phyloP scores from a whole-genome alignment of 148 eudicot species.

The Camellia japonica region DNA sequence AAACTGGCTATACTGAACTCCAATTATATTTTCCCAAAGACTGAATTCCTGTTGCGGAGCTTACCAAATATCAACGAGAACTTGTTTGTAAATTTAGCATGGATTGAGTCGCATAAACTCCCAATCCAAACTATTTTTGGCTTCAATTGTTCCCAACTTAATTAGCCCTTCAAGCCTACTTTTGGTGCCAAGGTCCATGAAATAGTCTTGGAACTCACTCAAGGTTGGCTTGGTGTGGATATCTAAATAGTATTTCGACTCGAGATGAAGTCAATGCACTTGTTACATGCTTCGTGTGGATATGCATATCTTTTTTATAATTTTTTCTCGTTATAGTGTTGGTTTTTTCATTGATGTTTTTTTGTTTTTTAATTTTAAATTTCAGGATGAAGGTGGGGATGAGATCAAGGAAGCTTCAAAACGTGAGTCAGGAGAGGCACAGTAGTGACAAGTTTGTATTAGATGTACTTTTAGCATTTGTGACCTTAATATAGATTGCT shows the following conservation, averaged over 20 bases:
- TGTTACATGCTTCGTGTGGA: background rate
- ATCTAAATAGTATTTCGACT: background rate
- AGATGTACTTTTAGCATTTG: conserved; percentile 9
- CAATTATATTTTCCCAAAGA: background rate
- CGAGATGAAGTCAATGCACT: background rate
- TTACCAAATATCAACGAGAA: background rate
- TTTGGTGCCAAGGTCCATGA: background rate
- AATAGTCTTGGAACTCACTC: background rate
- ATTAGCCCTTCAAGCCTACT: background rate
- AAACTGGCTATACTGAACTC: background rate
- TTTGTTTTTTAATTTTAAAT: background rate
- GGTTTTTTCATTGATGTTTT: background rate
- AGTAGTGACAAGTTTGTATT: conserved; percentile 19
- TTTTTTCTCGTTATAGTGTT: background rate
- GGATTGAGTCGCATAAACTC: background rate
- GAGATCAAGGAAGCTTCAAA: conserved; percentile 66
- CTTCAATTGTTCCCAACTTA: background rate
- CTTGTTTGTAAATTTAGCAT: background rate
- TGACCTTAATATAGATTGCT: conserved; percentile 9
- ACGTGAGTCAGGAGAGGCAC: conserved; percentile 31
- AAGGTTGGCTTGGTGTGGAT: background rate
- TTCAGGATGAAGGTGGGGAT: conserved; percentile 62
- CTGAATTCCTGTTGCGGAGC: background rate
- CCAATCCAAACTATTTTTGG: background rate
- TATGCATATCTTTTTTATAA: background rate